A percentile compares a stretch with the other conserved stretches of the same genome.
These are phyloP conservation scores for Pseudogymnoascus sp. DNA, from an alignment of 2,329 filamentous ascomycete species.

Conservation along the genomic window DNA sequence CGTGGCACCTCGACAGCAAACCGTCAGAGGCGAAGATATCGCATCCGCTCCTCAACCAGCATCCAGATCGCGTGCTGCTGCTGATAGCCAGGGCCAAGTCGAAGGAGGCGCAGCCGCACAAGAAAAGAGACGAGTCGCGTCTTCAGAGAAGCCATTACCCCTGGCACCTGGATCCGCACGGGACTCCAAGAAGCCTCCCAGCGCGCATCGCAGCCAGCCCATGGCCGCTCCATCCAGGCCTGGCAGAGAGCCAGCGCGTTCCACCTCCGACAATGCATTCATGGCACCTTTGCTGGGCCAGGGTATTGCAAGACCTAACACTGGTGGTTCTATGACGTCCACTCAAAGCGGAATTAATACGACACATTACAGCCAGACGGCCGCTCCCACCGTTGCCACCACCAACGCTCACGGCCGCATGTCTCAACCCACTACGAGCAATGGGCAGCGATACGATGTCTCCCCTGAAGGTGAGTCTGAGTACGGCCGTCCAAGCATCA, in stretches of 20 bases:
- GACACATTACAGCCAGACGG: slow-evolving; percentile 71
- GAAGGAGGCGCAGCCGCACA: slow-evolving; percentile 30
- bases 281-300: slow-evolving; percentile 42
- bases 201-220: slow-evolving; percentile 31
- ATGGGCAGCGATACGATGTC: slow-evolving; percentile 60
- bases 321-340: slow-evolving; percentile 71
- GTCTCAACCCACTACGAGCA: slow-evolving; percentile 61
- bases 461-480: slow-evolving; percentile 53
- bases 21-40: slow-evolving; percentile 50
- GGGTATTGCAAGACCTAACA: slow-evolving; percentile 58
- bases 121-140: slow-evolving; percentile 29
- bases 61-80: slow-evolving; percentile 45
- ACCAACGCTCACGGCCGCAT: slow-evolving; percentile 87
- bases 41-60: slow-evolving; percentile 26
- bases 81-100: slow-evolving; percentile 46
- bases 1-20: slow-evolving; percentile 82
- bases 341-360: slow-evolving; percentile 37
- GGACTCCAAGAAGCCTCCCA: slow-evolving; percentile 35
- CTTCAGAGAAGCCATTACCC: slow-evolving; percentile 51
- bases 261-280: slow-evolving; percentile 47
- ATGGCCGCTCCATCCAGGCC: slow-evolving; percentile 38
- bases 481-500: slow-evolving; percentile 54
- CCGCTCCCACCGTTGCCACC: slow-evolving; percentile 75
- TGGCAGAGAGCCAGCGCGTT: slow-evolving; percentile 43
- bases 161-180: slow-evolving; percentile 40